These are phyloP conservation scores for Acanthamoeba royreba DNA, from an alignment of 208 protist genomes.

Conservation along the genomic window DNA sequence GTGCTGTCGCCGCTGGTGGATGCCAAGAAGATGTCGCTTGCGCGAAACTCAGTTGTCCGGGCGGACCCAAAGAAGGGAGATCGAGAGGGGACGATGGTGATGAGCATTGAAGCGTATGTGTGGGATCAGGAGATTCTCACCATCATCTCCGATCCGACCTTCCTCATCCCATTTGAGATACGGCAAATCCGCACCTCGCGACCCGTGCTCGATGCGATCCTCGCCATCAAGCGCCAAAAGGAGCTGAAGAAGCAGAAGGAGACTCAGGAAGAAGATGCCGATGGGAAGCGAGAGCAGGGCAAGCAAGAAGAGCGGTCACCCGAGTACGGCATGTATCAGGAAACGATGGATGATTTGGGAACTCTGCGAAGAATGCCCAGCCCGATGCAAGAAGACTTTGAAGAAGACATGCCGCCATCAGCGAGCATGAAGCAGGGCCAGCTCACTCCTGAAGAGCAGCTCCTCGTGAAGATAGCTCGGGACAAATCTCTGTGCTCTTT, in stretches of 20 bases:
- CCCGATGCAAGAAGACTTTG: background rate
- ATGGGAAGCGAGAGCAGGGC: background rate
- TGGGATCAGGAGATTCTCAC: constrained; percentile 7
- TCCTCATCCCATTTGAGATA: constrained; percentile 17
- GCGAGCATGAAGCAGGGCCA: background rate
- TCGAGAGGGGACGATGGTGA: background rate
- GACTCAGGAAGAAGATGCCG: background rate
- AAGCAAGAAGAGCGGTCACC: background rate
- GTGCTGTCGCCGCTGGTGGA: background rate
- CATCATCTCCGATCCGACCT: background rate
- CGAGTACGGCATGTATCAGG: background rate
- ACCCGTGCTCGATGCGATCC: background rate
- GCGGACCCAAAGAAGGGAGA: background rate
- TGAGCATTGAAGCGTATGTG: constrained; percentile 32
- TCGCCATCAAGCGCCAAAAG: constrained; percentile 8
- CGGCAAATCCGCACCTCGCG: constrained; percentile 2
- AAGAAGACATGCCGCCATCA: background rate
- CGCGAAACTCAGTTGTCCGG: background rate
- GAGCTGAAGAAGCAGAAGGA: background rate
- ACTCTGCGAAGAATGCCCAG: background rate
- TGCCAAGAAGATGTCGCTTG: constrained; percentile 28
- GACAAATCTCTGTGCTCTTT: background rate
- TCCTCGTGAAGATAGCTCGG: background rate
- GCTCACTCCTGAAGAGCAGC: background rate
- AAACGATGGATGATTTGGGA: background rate